Evolutionary conservation across 1,284 basidiomycete genomes (phyloP), one percentile per base, ranked within the genome.

Genomic region (Sporisorium graminicola): DNA sequence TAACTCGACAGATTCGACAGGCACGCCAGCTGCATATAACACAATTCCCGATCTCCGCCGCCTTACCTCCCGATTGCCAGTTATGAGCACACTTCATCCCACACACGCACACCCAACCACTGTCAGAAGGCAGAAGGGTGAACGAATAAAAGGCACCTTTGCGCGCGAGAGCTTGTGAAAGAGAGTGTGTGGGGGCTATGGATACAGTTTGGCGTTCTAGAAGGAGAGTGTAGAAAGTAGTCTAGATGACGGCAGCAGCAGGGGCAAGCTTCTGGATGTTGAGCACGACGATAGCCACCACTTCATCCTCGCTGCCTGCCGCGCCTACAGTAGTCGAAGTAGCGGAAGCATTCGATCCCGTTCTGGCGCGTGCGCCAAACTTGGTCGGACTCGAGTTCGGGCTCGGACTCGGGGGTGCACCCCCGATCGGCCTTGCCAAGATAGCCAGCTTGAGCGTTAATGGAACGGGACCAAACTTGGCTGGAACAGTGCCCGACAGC

Each of bases 401-500:
- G 22, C 65, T 68, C 2, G 74, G 65, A 18, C 65, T 71, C 6
- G 68, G 69, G 26, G 55, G 61, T 9, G 65, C 65, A 29, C 56
- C 65, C 14, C 44, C 54, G 8, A 47, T 31, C 6, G 68, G 64
- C 46, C 52, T 69, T 2, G 72, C 67, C 22, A 78, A 24, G 24
- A 78, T 68, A 4, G 73, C 76, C 24, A 78, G 50, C 56, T 65
- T 67, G 47, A 78, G 37, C 22, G 43, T 64, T 18, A 76, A 50
- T 40, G 74, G 74, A 5, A 62, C 69, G 13, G 72, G 67, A 2
- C 73, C 76, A 47, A 80, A 78, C 26, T 73, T 62, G 31, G 58
- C 54, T 1, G 82, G 81, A 6, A 82, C 81, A 7, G 67, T 66
- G n/a, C 82, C 82, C 5, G 69, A 61, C 2, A 82, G 73, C 63